A percentile compares a stretch with the other conserved stretches of the same genome.
Conservation (phyloP, 805 yeast species). For the Metschnikowia lunata region DNA sequence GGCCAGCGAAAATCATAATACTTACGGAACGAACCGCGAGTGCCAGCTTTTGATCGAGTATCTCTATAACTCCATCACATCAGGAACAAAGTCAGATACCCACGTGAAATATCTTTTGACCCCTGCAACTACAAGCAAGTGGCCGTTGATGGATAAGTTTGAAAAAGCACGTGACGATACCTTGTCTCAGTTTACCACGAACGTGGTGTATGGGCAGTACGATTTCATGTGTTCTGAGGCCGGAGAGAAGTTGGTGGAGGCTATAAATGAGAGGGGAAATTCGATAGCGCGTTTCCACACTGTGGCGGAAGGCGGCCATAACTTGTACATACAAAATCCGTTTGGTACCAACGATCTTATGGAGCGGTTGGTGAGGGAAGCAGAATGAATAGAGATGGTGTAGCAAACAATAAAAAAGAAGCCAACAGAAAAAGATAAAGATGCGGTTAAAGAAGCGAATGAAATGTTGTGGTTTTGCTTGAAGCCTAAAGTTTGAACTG, state of each 20-base stretch:
- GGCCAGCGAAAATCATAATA: constrained; percentile 25
- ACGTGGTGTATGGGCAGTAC: constrained; percentile 60
- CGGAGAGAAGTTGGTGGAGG: constrained; percentile 35
- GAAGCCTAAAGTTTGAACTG: too few species aligned
- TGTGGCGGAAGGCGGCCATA: constrained; percentile 40
- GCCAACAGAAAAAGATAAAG: too few species aligned
- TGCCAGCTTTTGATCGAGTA: constrained; percentile 35
- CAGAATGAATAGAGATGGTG: too few species aligned
- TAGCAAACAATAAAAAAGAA: too few species aligned
- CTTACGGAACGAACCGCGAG: constrained; percentile 38
- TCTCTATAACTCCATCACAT: constrained; percentile 37
- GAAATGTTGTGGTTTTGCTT: too few species aligned
- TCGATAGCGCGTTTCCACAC: constrained; percentile 11
- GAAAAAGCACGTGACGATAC: constrained; percentile 10
- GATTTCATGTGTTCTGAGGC: constrained; percentile 71
- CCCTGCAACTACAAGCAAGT: constrained; percentile 56
- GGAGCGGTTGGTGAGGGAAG: constrained; percentile 11
- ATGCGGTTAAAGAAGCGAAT: too few species aligned
- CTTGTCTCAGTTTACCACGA: constrained; percentile 31
- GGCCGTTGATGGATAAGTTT: constrained; percentile 62
- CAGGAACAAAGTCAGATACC: constrained; percentile 36
- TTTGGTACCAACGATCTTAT: constrained; percentile 35
- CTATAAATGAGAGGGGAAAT: constrained; percentile 14
- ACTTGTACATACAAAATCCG: constrained; percentile 43
- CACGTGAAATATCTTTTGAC: constrained; percentile 48